Conservation (phyloP, 768 basidiomycete species). For the Russula lepida region DNA sequence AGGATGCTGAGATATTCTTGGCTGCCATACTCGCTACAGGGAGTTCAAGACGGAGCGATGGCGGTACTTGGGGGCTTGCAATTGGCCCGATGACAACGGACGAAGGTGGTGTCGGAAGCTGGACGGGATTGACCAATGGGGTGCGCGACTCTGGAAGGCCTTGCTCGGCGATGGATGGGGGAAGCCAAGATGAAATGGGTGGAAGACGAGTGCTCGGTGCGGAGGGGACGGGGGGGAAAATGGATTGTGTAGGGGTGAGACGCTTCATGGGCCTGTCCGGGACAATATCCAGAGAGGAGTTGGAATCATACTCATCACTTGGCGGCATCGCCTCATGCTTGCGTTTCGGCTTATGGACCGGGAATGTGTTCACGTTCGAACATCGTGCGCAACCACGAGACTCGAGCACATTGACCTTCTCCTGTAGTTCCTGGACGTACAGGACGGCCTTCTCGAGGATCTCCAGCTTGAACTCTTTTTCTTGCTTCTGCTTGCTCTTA, state of each 20-base stretch:
- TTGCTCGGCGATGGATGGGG: background rate
- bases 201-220: constrained; percentile 14
- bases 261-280: constrained; percentile 8
- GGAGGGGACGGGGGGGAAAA: background rate
- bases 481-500: constrained; percentile 11
- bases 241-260: background rate
- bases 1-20: background rate
- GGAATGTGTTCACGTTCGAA: background rate
- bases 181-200: constrained; percentile 21
- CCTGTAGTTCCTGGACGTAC: constrained; percentile 22
- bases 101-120: constrained; percentile 20
- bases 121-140: constrained; percentile 4
- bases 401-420: constrained; percentile 18
- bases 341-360: constrained; percentile 3
- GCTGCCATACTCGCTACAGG: constrained; percentile 7
- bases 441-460: constrained; percentile 20
- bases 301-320: constrained; percentile 6
- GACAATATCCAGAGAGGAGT: background rate
- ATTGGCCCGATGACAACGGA: constrained; percentile 15
- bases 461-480: constrained; percentile 23
- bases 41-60: constrained; percentile 20
- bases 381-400: constrained; percentile 5
- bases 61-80: constrained; percentile 18
- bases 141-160: constrained; percentile 4
- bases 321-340: constrained; percentile 12